Percentiles rank a stretch among this genome's conserved stretches.
phyloP scores from a whole-genome alignment of 1,139 yeast genomes.

The Spencermartinsiella ligniputridi region DNA sequence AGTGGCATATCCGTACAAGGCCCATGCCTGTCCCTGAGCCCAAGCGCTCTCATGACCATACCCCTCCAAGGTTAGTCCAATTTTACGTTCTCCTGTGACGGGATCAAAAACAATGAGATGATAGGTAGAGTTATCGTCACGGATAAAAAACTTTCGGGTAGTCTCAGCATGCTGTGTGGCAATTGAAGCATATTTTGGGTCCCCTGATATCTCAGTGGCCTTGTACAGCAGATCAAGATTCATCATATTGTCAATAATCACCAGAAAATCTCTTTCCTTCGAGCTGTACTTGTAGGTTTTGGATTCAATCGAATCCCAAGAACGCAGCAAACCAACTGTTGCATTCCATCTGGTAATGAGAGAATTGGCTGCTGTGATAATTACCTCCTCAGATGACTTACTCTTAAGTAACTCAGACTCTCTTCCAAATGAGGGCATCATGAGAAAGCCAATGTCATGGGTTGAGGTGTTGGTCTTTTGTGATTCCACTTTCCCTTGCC shows the following conservation, averaged over 20 bases:
- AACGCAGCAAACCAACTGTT: constrained; percentile 23
- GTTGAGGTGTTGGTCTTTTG: constrained; percentile 28
- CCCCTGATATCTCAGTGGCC: constrained; percentile 30
- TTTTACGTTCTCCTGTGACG: constrained; percentile 23
- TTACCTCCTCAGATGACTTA: constrained; percentile 19
- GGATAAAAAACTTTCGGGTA: constrained; percentile 28
- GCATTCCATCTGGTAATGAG: constrained; percentile 21
- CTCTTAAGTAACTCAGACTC: constrained; percentile 21
- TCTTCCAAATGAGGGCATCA: constrained; percentile 27
- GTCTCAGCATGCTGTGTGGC: constrained; percentile 33
- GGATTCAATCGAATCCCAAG: constrained; percentile 28
- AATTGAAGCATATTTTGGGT: constrained; percentile 25
- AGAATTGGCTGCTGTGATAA: constrained; percentile 28
- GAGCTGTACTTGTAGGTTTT: constrained; percentile 14
- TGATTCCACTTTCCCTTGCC: constrained; percentile 26
- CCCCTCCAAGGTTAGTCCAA: constrained; percentile 30
- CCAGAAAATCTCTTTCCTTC: constrained; percentile 25
- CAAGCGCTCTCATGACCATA: constrained; percentile 29
- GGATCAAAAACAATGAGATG: constrained; percentile 29
- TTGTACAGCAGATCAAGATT: constrained; percentile 30
- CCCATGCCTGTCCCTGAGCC: constrained; percentile 36
- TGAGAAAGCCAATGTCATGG: constrained; percentile 31
- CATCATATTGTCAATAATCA: constrained; percentile 36
- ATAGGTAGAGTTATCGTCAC: constrained; percentile 28
- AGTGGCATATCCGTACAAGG: constrained; percentile 28